Percentiles rank a stretch among this genome's conserved stretches.
phyloP scores from a whole-genome alignment of 2,329 filamentous ascomycete genomes.

The Alternaria panax region DNA sequence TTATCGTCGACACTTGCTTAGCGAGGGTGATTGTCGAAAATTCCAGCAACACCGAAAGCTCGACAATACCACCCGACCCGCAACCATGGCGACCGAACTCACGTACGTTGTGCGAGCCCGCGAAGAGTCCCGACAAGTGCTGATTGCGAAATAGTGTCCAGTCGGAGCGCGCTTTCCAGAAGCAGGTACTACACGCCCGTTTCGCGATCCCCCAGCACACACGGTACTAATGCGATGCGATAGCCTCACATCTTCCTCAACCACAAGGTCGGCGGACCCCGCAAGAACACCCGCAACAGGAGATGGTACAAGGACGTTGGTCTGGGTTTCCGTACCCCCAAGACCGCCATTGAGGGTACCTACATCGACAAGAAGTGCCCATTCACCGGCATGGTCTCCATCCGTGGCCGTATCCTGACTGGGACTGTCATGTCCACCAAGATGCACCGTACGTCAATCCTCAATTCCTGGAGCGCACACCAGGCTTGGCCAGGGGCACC shows the following conservation, averaged over 20 bases:
- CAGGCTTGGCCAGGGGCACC: background rate
- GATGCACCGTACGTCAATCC: constrained; percentile 81
- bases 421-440: constrained; percentile 99
- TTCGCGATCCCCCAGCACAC: constrained; percentile 19
- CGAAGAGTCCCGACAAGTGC: constrained; percentile 20
- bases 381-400: constrained; percentile 98
- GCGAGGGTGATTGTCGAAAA: constrained; percentile 14
- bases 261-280: constrained; percentile 81
- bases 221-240: constrained; percentile 43
- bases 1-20: constrained; percentile 13
- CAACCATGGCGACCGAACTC: constrained; percentile 56
- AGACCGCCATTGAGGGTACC: constrained; percentile 96
- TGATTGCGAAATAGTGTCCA: constrained; percentile 80
- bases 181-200: constrained; percentile 56
- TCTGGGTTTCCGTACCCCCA: constrained; percentile 98
- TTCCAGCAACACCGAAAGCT: constrained; percentile 28
- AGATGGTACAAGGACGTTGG: constrained; percentile 99
- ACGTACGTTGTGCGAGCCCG: constrained; percentile 43
- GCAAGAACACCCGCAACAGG: constrained; percentile 60
- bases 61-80: constrained; percentile 47
- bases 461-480: background rate
- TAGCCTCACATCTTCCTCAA: constrained; percentile 99
- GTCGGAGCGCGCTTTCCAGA: constrained; percentile 99
- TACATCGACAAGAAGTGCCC: constrained; percentile 99
- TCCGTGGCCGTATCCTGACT: constrained; percentile 99